Percentiles rank a stretch among this genome's conserved stretches.
These are phyloP conservation scores for Bonia amplexicaulis DNA, from an alignment of 176 grass and related monocot genomes.

Conservation along the genomic window DNA sequence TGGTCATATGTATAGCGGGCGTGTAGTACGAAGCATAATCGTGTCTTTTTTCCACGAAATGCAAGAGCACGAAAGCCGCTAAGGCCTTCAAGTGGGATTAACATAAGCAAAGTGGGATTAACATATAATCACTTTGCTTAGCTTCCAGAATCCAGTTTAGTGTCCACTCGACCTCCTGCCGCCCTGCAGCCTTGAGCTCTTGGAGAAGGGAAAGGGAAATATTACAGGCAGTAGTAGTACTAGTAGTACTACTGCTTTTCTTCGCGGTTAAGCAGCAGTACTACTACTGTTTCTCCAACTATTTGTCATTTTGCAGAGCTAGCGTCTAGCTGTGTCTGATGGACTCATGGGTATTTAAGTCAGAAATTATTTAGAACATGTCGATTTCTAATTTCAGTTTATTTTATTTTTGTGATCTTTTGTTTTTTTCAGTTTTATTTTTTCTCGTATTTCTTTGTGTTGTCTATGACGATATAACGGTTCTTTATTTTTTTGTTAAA, in stretches of 20 bases:
- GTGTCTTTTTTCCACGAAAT: neutral
- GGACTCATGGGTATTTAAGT: neutral
- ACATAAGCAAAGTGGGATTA: slow-evolving; percentile 30
- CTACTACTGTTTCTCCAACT: neutral
- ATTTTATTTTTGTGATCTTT: too few relatives aligned
- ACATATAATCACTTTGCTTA: slow-evolving; percentile 7
- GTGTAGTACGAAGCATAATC: neutral
- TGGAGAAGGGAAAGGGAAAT: neutral
- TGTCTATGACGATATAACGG: too few relatives aligned
- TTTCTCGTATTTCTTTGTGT: too few relatives aligned
- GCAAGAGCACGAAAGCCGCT: slow-evolving; percentile 7
- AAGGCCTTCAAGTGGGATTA: slow-evolving; percentile 19
- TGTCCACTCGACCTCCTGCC: neutral
- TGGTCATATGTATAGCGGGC: neutral
- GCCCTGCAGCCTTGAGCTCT: neutral
- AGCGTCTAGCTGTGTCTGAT: neutral
- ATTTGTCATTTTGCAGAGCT: neutral
- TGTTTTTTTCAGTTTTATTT: too few relatives aligned
- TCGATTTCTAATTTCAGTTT: too few relatives aligned
- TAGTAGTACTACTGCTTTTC: too few relatives aligned
- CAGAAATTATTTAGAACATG: too few relatives aligned
- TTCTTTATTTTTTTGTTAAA: too few relatives aligned
- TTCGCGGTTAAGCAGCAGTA: neutral
- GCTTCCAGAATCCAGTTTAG: neutral
- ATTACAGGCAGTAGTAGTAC: neutral